Evolutionary conservation across 1,139 yeast genomes (phyloP).

Genomic region (Suhomyces yuchorum): DNA sequence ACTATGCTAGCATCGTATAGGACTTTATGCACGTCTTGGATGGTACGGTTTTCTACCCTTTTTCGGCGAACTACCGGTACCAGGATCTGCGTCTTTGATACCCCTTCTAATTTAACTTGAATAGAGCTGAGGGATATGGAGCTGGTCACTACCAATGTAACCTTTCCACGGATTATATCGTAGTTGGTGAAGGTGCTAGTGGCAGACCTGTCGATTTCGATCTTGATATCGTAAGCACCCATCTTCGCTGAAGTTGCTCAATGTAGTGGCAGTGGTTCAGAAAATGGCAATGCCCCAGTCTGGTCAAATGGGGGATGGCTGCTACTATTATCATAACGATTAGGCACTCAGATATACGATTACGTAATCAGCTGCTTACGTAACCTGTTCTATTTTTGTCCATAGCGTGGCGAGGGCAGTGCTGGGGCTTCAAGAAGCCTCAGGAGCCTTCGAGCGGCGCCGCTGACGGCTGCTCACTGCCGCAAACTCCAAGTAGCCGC

Average conservation of each 20-base stretch:
- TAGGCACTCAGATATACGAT: not conserved
- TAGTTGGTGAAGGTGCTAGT: constrained; percentile 54
- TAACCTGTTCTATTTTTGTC: not conserved
- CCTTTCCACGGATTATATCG: constrained; percentile 52
- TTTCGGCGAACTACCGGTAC: constrained; percentile 22
- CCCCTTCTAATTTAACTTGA: constrained; percentile 63
- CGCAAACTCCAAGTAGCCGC: too few species aligned
- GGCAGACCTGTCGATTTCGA: constrained; percentile 38
- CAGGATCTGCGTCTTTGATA: constrained; percentile 42
- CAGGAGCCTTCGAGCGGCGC: too few species aligned
- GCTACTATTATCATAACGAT: not conserved
- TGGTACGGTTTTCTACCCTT: constrained; percentile 20
- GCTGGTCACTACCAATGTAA: constrained; percentile 44
- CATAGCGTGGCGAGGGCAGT: too few species aligned
- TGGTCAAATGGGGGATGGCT: not conserved
- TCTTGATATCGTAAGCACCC: constrained; percentile 29
- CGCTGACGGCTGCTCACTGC: too few species aligned
- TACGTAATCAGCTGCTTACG: not conserved
- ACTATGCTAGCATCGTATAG: constrained; percentile 57
- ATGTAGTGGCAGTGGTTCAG: not conserved
- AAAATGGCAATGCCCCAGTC: not conserved
- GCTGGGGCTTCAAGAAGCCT: too few species aligned
- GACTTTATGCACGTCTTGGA: constrained; percentile 53
- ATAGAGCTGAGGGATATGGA: constrained; percentile 54
- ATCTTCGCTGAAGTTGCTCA: not conserved